Evolutionary conservation across 2,329 filamentous ascomycete genomes (phyloP).

Genomic region (Penicillium italicum): DNA sequence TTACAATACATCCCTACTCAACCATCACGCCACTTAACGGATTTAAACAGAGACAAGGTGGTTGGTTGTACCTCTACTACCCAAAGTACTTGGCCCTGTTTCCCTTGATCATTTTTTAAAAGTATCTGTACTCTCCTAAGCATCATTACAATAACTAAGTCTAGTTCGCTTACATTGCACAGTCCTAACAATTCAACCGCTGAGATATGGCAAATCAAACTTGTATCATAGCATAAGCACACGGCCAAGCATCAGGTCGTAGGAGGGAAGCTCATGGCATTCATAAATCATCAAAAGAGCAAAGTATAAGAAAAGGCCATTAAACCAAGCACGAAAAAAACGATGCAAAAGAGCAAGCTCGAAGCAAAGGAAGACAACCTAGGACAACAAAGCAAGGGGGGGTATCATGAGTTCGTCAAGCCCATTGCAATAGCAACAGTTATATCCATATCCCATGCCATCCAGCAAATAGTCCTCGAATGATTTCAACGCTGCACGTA

Average conservation of each 20-base stretch:
- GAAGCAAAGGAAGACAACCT: not conserved
- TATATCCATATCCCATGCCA: slow-evolving; percentile 9
- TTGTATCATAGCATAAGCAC: slow-evolving; percentile 5
- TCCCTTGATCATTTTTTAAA: not conserved
- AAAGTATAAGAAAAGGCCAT: not conserved
- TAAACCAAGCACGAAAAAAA: not conserved
- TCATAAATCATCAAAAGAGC: slow-evolving; percentile 10
- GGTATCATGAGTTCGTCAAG: slow-evolving; percentile 9
- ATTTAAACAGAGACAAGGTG: not conserved
- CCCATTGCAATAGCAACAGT: slow-evolving; percentile 3
- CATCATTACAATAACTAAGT: not conserved
- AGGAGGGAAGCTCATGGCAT: slow-evolving; percentile 6
- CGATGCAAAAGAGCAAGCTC: not conserved
- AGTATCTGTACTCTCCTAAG: not conserved
- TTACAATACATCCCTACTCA: not conserved
- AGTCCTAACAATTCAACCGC: not conserved
- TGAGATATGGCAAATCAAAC: slow-evolving; percentile 1
- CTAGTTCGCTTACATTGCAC: not conserved
- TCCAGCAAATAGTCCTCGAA: not conserved
- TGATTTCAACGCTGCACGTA: not conserved
- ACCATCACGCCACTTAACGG: not conserved
- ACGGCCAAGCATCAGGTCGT: not conserved
- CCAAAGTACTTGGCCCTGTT: not conserved
- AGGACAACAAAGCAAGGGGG: not conserved
- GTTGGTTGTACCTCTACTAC: not conserved